Evolutionary conservation across 2,329 filamentous ascomycete genomes (phyloP), one percentile per base, ranked within the genome.

Genomic region (Grosmannia huntii): DNA sequence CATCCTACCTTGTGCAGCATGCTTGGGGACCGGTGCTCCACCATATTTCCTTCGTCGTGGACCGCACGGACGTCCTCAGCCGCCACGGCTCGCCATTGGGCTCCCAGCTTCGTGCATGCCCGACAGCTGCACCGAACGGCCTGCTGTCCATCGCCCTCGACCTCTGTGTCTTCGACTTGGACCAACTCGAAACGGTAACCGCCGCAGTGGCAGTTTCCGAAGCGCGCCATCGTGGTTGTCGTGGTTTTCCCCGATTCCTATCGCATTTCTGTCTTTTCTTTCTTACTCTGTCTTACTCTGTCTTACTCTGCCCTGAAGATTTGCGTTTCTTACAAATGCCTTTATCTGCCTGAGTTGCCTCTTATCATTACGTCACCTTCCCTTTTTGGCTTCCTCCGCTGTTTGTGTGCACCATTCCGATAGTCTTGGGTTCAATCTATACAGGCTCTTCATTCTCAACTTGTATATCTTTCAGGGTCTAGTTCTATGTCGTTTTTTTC

Each of bases 181-280:
- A 16, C 4, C 38, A 41, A 14, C 38, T 16, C 38, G 14, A 61
- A 62, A 14, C 61, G 61, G 38, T 61, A 58, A 19, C 49, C 38
- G 1, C 61, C 61, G 9, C 61, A 62, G 41, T 62, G 61, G 19
- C 61, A 62, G 36, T 59, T 62, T 25, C 59, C 61, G 25, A 51
- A 41, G 11, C 23, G 41, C 5, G 16, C 25, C 59, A 60, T 62
- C 38, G 38, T 41, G 12, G 12, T 16, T 41, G 28, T 28, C n/a
- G 28, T 6, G 38, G 16, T 6, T 41, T 16, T n/a, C 10, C 12
- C 4, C 16, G 2, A 5, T 41, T 41, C 19, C 38, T 41, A 16
- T 14, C 38, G 14, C n/a, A 16, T 41, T 41, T 41, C 38, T 12
- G 19, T 41, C 38, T 4, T 41, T 16, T 41, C 38, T 19, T 3